A percentile compares a stretch with the other conserved stretches of the same genome.
These are phyloP conservation scores for Cylindrotheca closterium DNA, from an alignment of 108 stramenopile genomes.

Conservation along the genomic window DNA sequence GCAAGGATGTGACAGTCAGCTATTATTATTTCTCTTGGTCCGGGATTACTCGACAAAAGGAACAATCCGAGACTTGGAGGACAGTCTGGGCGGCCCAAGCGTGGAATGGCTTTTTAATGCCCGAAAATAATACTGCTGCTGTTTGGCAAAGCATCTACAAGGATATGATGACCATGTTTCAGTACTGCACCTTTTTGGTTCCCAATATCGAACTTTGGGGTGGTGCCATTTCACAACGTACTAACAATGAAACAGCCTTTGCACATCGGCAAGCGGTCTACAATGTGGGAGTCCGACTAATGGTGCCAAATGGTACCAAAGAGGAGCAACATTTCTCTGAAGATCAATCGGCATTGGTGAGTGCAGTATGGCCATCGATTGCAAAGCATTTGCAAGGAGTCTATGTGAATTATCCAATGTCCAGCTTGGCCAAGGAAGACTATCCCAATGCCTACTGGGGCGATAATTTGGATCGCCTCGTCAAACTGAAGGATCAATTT, in stretches of 20 bases:
- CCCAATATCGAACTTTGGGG: slow-evolving; percentile 30
- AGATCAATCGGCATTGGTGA: slow-evolving; percentile 12
- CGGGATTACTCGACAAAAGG: slow-evolving; percentile 16
- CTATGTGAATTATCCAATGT: slow-evolving; percentile 33
- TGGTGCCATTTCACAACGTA: slow-evolving; percentile 28
- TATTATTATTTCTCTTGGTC: slow-evolving; percentile 32
- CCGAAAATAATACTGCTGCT: slow-evolving; percentile 19
- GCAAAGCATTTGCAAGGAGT: slow-evolving; percentile 23
- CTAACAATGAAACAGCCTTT: slow-evolving; percentile 26
- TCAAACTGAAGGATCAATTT: slow-evolving; percentile 16
- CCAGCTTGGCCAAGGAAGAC: slow-evolving; percentile 15
- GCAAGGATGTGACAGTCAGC: background rate
- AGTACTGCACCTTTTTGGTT: background rate
- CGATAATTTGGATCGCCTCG: slow-evolving; percentile 20
- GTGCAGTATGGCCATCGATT: slow-evolving; percentile 27
- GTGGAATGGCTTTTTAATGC: slow-evolving; percentile 30
- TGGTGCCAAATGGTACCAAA: slow-evolving; percentile 14
- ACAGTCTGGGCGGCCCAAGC: slow-evolving; percentile 22
- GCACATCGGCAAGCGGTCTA: slow-evolving; percentile 26
- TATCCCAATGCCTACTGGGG: slow-evolving; percentile 33
- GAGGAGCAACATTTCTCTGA: slow-evolving; percentile 5
- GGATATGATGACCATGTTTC: slow-evolving; percentile 7
- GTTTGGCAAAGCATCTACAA: slow-evolving; percentile 20
- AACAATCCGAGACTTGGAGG: slow-evolving; percentile 12
- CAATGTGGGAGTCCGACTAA: slow-evolving; percentile 23